These are phyloP conservation scores for Pythium periplocum DNA, from an alignment of 352 stramenopile species.

Conservation along the genomic window DNA sequence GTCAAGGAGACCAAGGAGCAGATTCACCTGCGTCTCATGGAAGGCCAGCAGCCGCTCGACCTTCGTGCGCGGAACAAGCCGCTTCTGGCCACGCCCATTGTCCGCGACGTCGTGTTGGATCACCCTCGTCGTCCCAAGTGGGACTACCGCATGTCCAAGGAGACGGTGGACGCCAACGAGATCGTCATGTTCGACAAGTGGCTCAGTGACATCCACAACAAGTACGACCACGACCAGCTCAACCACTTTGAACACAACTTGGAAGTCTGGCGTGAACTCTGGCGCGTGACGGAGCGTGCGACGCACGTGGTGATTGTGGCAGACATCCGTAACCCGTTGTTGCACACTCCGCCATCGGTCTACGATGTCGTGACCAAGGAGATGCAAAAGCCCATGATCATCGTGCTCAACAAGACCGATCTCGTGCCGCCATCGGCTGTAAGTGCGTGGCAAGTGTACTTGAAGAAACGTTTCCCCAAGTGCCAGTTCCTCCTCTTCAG, in stretches of 20 bases:
- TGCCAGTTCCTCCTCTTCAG: slow-evolving; percentile 73
- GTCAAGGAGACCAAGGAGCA: slow-evolving; percentile 86
- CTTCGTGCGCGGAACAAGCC: slow-evolving; percentile 43
- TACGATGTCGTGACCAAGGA: slow-evolving; percentile 75
- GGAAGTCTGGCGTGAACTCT: slow-evolving; percentile 84
- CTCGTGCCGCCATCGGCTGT: slow-evolving; percentile 58
- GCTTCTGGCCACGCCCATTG: slow-evolving; percentile 53
- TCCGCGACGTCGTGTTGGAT: slow-evolving; percentile 60
- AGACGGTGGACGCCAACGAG: slow-evolving; percentile 80
- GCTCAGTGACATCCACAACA: slow-evolving; percentile 82
- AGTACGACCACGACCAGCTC: slow-evolving; percentile 75
- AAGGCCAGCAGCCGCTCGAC: slow-evolving; percentile 66
- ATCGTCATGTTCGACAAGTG: slow-evolving; percentile 83
- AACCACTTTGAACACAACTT: slow-evolving; percentile 87
- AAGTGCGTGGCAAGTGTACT: slow-evolving; percentile 58
- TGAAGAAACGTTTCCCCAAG: slow-evolving; percentile 58
- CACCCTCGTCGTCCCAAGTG: slow-evolving; percentile 65
- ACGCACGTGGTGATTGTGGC: slow-evolving; percentile 77
- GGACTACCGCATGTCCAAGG: slow-evolving; percentile 82
- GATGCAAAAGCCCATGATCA: slow-evolving; percentile 69
- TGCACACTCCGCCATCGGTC: slow-evolving; percentile 77
- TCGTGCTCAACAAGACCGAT: slow-evolving; percentile 87
- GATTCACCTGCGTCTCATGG: slow-evolving; percentile 81
- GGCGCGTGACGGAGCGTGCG: slow-evolving; percentile 77
- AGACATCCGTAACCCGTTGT: slow-evolving; percentile 73